phyloP scores from a whole-genome alignment of 345 rosid species.

The Lepidium didymum region DNA sequence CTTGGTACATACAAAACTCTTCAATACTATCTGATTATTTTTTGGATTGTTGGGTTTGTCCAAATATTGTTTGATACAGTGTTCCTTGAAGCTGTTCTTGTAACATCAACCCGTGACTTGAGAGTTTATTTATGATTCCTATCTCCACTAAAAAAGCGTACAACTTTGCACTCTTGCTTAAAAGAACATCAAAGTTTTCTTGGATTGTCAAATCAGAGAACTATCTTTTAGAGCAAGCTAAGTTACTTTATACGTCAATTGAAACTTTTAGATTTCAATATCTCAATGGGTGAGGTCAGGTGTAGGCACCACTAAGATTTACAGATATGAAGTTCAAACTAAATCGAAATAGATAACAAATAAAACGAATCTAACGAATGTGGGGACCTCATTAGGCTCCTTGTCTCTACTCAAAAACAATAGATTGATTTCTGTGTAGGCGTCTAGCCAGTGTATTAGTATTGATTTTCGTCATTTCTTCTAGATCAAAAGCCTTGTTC shows the following conservation, averaged over 20 bases:
- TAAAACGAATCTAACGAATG: too few species aligned
- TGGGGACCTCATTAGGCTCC: too few species aligned
- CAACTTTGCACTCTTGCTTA: constrained; percentile 25
- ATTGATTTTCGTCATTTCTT: too few species aligned
- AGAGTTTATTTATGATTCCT: constrained; percentile 17
- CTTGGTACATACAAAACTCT: neutral
- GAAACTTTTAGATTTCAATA: constrained; percentile 14
- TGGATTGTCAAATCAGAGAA: constrained; percentile 25
- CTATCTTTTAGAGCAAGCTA: constrained; percentile 27
- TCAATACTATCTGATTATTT: neutral
- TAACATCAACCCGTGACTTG: constrained; percentile 16
- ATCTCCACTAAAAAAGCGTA: constrained; percentile 14
- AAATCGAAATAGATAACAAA: too few species aligned
- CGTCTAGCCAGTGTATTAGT: too few species aligned
- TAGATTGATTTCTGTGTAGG: too few species aligned
- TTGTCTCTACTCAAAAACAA: too few species aligned
- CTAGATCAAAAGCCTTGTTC: too few species aligned
- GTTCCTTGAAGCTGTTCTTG: constrained; percentile 4
- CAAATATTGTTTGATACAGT: neutral
- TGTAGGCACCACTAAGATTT: too few species aligned
- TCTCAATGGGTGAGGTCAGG: constrained; percentile 1
- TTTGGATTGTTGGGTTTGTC: neutral
- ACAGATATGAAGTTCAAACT: too few species aligned
- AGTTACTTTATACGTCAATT: constrained; percentile 20
- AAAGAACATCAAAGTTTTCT: constrained; percentile 18